Percentiles rank a stretch among this genome's conserved stretches.
Evolutionary conservation across 805 yeast genomes (phyloP).

Genomic region (Metschnikowia lochheadii): DNA sequence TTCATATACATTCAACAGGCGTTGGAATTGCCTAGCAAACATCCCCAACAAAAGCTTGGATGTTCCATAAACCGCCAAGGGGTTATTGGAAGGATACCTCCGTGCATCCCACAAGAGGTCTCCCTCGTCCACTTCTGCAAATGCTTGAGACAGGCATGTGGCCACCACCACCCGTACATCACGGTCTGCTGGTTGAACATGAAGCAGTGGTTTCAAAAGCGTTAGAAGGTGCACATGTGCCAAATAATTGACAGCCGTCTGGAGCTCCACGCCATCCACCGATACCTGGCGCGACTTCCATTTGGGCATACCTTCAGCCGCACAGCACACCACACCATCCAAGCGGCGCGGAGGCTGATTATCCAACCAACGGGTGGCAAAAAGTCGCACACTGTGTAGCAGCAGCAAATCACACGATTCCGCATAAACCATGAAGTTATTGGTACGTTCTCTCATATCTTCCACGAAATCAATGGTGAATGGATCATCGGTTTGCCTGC

Average conservation of each 20-base stretch:
- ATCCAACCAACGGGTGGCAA: constrained; percentile 93
- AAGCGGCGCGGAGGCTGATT: constrained; percentile 85
- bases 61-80: constrained; percentile 78
- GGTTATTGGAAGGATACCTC: constrained; percentile 55
- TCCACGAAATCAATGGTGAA: constrained; percentile 81
- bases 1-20: constrained; percentile 51
- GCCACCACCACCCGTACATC: constrained; percentile 83
- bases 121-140: constrained; percentile 66
- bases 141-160: constrained; percentile 71
- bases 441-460: constrained; percentile 66
- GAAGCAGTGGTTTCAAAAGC: constrained; percentile 74
- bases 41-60: constrained; percentile 74
- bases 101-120: constrained; percentile 56
- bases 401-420: constrained; percentile 82
- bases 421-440: constrained; percentile 78
- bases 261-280: constrained; percentile 80
- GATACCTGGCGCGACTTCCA: constrained; percentile 62
- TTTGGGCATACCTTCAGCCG: constrained; percentile 75
- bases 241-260: constrained; percentile 76
- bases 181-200: constrained; percentile 90
- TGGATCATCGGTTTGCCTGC: constrained; percentile 55
- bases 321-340: constrained; percentile 86
- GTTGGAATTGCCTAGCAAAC: constrained; percentile 77
- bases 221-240: constrained; percentile 80
- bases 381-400: constrained; percentile 71